phyloP scores from a whole-genome alignment of 208 protist species.

The Borovskyia barvae region DNA sequence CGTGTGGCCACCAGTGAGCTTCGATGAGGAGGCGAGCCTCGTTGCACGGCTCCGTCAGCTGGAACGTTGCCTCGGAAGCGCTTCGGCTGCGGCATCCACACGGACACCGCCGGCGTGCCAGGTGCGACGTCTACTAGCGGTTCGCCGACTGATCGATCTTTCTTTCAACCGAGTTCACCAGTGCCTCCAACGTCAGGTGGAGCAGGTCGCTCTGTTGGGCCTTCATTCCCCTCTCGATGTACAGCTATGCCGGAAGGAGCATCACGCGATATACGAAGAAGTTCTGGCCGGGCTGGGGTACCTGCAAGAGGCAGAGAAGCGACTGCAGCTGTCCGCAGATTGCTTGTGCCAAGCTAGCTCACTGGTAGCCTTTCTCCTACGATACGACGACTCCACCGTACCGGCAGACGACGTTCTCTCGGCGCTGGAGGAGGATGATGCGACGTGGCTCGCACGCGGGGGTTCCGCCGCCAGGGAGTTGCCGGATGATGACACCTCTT shows the following conservation, averaged over 20 bases:
- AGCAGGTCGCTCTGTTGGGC: constrained; percentile 45
- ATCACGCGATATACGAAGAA: constrained; percentile 47
- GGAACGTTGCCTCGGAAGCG: constrained; percentile 29
- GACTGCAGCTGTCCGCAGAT: constrained; percentile 19
- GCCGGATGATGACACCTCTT: too few species aligned
- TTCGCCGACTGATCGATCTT: constrained; percentile 48
- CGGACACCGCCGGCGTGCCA: neutral
- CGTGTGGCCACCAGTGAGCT: constrained; percentile 68
- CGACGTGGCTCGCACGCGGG: constrained; percentile 32
- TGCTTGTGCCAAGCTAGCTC: constrained; percentile 31
- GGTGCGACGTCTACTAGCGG: constrained; percentile 48
- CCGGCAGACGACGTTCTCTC: constrained; percentile 24
- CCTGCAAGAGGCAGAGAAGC: constrained; percentile 32
- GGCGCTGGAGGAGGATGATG: constrained; percentile 51
- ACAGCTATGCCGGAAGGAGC: constrained; percentile 50
- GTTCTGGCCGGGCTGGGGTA: constrained; percentile 45
- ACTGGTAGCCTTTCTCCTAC: constrained; percentile 44
- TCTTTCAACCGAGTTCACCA: constrained; percentile 58
- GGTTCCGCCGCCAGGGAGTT: too few species aligned
- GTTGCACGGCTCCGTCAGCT: constrained; percentile 41
- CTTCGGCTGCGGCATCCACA: neutral
- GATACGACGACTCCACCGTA: constrained; percentile 19
- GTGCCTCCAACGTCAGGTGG: constrained; percentile 55
- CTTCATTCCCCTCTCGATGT: constrained; percentile 60
- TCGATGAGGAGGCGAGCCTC: constrained; percentile 48